These are phyloP conservation scores for Avena eriantha DNA, from an alignment of 176 grass and related monocot genomes.

Conservation along the genomic window DNA sequence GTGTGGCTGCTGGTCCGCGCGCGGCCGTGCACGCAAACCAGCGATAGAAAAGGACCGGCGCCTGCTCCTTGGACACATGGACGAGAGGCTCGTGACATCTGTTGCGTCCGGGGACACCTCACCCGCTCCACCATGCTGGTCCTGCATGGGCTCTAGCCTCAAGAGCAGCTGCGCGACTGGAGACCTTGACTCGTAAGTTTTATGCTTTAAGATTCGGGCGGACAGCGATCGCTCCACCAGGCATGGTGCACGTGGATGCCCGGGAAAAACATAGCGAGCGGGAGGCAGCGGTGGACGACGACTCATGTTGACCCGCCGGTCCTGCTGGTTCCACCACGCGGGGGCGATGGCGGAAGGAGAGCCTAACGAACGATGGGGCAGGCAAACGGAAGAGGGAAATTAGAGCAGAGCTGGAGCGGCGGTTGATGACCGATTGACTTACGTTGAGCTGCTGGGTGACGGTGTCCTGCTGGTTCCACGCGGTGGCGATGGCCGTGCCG, in stretches of 20 bases:
- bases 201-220: background rate
- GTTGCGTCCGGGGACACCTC: background rate
- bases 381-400: too few species aligned
- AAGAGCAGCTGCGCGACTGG: too few species aligned
- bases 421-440: background rate
- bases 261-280: too few species aligned
- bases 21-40: slow-evolving; percentile 36
- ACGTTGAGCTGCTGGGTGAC: slow-evolving; percentile 88
- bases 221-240: too few species aligned
- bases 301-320: too few species aligned
- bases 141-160: background rate
- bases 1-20: background rate
- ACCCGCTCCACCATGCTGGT: background rate
- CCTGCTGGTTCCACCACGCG: too few species aligned
- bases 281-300: too few species aligned
- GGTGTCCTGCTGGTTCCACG: slow-evolving; percentile 90
- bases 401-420: background rate
- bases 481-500: slow-evolving; percentile 54
- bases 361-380: too few species aligned
- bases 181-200: too few species aligned
- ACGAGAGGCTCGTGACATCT: background rate
- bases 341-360: too few species aligned
- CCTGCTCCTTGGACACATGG: background rate
- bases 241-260: too few species aligned
- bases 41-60: slow-evolving; percentile 1